Conservation (phyloP, 192 early-diverging fungal species). For the Phycomyces nitens region DNA sequence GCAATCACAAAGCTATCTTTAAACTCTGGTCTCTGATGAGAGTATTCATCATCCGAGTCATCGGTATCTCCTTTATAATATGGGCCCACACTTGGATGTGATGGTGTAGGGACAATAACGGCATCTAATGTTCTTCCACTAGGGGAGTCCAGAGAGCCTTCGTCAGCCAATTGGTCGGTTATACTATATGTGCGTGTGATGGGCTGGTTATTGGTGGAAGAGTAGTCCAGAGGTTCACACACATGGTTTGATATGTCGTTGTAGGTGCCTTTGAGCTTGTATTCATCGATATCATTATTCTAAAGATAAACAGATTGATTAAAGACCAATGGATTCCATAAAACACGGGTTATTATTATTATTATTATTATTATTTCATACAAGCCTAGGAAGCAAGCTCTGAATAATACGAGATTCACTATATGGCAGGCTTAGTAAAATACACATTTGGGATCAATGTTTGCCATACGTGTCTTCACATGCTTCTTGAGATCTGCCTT, state of each 20-base stretch:
- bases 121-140: not conserved
- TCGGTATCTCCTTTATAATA: conserved; percentile 7
- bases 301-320: not conserved
- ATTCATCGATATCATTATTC: not conserved
- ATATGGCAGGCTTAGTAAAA: too few species aligned
- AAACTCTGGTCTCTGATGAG: not conserved
- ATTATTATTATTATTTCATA: too few species aligned
- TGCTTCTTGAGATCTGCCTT: conserved; percentile 8
- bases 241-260: not conserved
- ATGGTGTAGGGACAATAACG: too few species aligned
- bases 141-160: not conserved
- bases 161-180: not conserved
- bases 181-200: not conserved
- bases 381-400: not conserved
- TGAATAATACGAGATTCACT: not conserved
- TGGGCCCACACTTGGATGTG: too few species aligned
- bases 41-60: conserved; percentile 9
- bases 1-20: conserved; percentile 15
- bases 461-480: conserved; percentile 14
- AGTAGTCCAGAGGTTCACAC: not conserved
- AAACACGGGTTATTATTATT: too few species aligned
- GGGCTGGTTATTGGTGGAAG: not conserved
- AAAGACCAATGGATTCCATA: too few species aligned
- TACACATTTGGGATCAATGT: too few species aligned
- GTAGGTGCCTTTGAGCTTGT: not conserved